Evolutionary conservation across 768 basidiomycete species (phyloP).

Genomic region (Arthromyces matolae): DNA sequence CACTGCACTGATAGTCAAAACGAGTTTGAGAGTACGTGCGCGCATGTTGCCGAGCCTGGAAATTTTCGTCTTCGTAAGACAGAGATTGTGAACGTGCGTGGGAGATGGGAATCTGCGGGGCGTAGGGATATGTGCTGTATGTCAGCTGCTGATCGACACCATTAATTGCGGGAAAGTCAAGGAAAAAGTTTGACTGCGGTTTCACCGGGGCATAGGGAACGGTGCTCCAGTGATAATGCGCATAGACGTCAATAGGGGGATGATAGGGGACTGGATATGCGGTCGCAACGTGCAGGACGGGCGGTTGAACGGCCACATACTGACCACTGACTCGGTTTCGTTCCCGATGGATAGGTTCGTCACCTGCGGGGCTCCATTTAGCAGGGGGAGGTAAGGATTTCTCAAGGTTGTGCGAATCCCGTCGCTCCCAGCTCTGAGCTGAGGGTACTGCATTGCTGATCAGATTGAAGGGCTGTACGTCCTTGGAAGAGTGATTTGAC

Average conservation of each 20-base stretch:
- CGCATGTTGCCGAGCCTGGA: conserved; percentile 43
- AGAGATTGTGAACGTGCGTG: conserved; percentile 58
- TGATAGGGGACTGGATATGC: conserved; percentile 34
- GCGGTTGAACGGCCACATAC: conserved; percentile 63
- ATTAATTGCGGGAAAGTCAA: conserved; percentile 32
- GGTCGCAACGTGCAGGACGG: conserved; percentile 35
- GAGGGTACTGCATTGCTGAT: conserved; percentile 7
- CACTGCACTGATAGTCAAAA: conserved; percentile 50
- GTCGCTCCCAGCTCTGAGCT: conserved; percentile 16
- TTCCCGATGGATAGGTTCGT: conserved; percentile 65
- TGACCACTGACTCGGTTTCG: conserved; percentile 48
- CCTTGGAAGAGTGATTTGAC: conserved; percentile 20
- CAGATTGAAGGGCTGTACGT: conserved; percentile 9
- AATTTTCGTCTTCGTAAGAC: conserved; percentile 49
- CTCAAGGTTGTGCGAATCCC: conserved; percentile 11
- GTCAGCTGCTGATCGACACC: conserved; percentile 27
- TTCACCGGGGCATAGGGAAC: conserved; percentile 34
- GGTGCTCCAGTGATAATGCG: conserved; percentile 39
- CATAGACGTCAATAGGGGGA: conserved; percentile 30
- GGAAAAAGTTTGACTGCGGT: conserved; percentile 35
- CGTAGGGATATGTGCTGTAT: conserved; percentile 37
- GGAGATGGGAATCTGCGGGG: conserved; percentile 32
- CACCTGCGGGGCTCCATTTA: conserved; percentile 79
- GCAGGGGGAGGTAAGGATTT: conserved; percentile 65
- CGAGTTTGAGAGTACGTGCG: conserved; percentile 60